These are phyloP conservation scores for Cladochytrium tenue DNA, from an alignment of 371 early-diverging fungal genomes.

Conservation along the genomic window DNA sequence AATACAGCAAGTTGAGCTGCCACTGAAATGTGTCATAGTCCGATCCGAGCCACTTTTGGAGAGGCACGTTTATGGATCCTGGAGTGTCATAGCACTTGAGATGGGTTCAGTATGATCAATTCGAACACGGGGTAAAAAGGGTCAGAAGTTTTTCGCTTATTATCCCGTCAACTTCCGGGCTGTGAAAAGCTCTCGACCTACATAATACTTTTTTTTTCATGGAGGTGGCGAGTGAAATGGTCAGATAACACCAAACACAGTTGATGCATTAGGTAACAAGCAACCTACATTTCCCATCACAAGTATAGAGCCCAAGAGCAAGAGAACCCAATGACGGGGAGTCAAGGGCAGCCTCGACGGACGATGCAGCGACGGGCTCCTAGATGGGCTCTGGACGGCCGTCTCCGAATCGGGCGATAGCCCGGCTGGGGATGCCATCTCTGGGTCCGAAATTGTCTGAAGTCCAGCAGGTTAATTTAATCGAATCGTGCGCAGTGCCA, in stretches of 20 bases:
- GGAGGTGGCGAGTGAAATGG: not conserved
- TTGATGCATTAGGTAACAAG: not conserved
- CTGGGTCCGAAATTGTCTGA: no score
- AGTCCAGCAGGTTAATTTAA: no score
- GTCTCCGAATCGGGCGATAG: no score
- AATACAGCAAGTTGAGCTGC: conserved; percentile 47
- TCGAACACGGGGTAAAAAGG: not conserved
- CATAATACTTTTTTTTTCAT: not conserved
- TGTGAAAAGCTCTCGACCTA: not conserved
- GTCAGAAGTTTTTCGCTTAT: no score
- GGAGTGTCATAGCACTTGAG: conserved; percentile 57
- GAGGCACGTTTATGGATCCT: conserved; percentile 56
- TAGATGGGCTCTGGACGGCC: no score
- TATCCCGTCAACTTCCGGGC: no score
- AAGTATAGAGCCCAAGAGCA: not conserved
- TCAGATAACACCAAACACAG: not conserved
- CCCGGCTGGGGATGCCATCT: no score
- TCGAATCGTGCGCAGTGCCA: no score
- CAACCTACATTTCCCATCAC: not conserved
- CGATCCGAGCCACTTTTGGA: conserved; percentile 29
- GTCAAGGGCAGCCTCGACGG: conserved; percentile 1
- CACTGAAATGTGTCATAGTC: conserved; percentile 40
- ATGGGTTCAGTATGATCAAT: not conserved
- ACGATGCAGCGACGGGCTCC: no score
- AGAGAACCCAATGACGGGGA: not conserved